Evolutionary conservation across 805 yeast genomes (phyloP).

Genomic region (Saccharomycopsis microspora): DNA sequence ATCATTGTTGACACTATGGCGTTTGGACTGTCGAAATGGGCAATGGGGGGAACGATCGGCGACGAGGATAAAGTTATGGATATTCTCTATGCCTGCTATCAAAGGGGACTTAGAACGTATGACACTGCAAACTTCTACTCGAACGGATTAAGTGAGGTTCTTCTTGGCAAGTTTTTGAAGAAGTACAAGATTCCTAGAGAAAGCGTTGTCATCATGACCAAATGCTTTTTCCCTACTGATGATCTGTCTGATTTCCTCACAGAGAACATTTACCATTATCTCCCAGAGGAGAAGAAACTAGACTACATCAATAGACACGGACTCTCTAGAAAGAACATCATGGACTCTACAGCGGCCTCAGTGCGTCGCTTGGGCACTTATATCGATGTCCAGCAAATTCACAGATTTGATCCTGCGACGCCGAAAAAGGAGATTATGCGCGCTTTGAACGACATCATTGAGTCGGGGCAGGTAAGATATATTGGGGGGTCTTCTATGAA

Average conservation of each 20-base stretch:
- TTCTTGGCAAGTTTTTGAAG: conserved; percentile 41
- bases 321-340: conserved; percentile 33
- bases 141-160: conserved; percentile 35
- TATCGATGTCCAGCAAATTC: conserved; percentile 47
- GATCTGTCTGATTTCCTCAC: no score
- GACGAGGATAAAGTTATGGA: conserved; percentile 30
- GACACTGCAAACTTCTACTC: conserved; percentile 41
- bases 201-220: conserved; percentile 36
- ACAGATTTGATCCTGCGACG: conserved; percentile 36
- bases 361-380: conserved; percentile 39
- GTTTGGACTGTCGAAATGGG: conserved; percentile 23
- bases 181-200: conserved; percentile 29
- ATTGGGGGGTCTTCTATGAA: conserved; percentile 57
- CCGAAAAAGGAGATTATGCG: conserved; percentile 45
- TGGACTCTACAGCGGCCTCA: conserved; percentile 31
- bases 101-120: conserved; percentile 34
- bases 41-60: no score
- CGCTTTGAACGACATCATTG: conserved; percentile 41
- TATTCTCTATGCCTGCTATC: conserved; percentile 34
- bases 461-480: conserved; percentile 36
- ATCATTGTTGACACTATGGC: conserved; percentile 31
- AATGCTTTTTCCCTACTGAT: conserved; percentile 17
- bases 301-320: conserved; percentile 26
- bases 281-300: neutral
- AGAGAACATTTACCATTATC: no score